These are phyloP conservation scores for Diphasiastrum complanatum DNA, from an alignment of 83 land plant species.

Conservation along the genomic window DNA sequence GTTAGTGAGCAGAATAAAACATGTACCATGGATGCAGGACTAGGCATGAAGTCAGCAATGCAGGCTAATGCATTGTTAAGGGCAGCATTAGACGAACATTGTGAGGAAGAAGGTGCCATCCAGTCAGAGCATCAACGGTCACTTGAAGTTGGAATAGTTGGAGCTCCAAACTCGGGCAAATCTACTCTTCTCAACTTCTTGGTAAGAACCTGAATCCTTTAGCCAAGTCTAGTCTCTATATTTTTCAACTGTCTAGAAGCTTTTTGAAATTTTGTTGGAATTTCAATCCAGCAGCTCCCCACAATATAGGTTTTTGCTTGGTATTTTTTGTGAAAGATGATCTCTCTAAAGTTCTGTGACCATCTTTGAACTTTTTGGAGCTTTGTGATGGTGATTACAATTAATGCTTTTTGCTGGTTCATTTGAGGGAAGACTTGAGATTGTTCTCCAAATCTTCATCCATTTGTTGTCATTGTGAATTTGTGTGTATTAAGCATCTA, in stretches of 20 bases:
- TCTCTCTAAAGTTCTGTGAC: neutral
- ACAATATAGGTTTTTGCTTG: too few species aligned
- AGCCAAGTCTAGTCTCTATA: neutral
- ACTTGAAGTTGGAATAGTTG: conserved; percentile 82
- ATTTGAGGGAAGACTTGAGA: neutral
- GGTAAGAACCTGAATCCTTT: conserved; percentile 31
- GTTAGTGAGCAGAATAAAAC: too few species aligned
- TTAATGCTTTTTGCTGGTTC: neutral
- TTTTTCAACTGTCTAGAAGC: neutral
- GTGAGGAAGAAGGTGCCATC: conserved; percentile 20
- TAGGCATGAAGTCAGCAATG: too few species aligned
- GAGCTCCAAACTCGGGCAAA: conserved; percentile 96
- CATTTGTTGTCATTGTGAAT: neutral
- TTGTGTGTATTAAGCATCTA: conserved; percentile 3
- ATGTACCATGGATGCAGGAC: too few species aligned
- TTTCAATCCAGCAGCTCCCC: too few species aligned
- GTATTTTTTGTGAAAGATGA: too few species aligned
- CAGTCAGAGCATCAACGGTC: conserved; percentile 35
- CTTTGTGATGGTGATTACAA: too few species aligned
- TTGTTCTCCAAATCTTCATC: neutral
- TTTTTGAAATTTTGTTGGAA: neutral
- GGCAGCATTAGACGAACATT: conserved; percentile 33
- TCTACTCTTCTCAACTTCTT: conserved; percentile 70
- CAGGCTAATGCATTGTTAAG: conserved; percentile 22
- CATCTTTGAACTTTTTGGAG: too few species aligned